Evolutionary conservation across 2,329 filamentous ascomycete species (phyloP).

Genomic region (Aspergillus sp.): DNA sequence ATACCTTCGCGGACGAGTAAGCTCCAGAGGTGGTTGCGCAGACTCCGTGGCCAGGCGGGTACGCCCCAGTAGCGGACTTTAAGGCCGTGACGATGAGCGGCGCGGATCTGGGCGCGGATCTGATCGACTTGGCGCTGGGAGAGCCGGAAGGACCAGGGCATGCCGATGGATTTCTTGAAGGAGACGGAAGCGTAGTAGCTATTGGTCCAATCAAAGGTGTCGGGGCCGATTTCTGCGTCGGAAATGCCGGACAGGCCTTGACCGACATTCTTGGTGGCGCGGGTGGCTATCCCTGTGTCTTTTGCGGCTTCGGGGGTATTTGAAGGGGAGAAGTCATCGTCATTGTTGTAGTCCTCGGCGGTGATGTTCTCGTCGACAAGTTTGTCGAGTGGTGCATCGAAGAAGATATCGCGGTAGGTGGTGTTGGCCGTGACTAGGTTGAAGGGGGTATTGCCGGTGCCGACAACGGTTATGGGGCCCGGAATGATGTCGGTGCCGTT

Average conservation of each 20-base stretch:
- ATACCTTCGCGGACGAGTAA: conserved; percentile 56
- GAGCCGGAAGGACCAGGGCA: conserved; percentile 53
- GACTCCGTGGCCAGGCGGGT: conserved; percentile 56
- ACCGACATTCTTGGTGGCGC: conserved; percentile 33
- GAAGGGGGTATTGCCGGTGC: conserved; percentile 56
- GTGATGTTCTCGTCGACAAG: conserved; percentile 27
- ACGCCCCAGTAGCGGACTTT: conserved; percentile 61
- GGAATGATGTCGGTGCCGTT: conserved; percentile 46
- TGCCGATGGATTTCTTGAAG: conserved; percentile 53
- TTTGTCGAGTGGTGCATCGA: conserved; percentile 54
- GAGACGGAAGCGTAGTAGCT: conserved; percentile 61
- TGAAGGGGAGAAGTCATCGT: conserved; percentile 14
- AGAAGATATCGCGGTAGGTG: conserved; percentile 58
- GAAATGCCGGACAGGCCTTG: conserved; percentile 51
- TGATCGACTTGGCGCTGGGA: conserved; percentile 47
- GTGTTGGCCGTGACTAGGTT: conserved; percentile 49
- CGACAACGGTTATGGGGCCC: conserved; percentile 56
- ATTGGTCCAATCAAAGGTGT: conserved; percentile 52
- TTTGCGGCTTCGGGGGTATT: neutral
- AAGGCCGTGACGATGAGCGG: conserved; percentile 54
- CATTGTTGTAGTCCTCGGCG: conserved; percentile 17
- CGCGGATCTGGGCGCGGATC: conserved; percentile 55
- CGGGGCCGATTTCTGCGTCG: conserved; percentile 36
- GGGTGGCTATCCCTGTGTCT: neutral
- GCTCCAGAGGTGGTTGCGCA: conserved; percentile 59